Base-by-base conservation (phyloP, 192 early-diverging fungal genomes). In the Podila verticillata region DNA sequence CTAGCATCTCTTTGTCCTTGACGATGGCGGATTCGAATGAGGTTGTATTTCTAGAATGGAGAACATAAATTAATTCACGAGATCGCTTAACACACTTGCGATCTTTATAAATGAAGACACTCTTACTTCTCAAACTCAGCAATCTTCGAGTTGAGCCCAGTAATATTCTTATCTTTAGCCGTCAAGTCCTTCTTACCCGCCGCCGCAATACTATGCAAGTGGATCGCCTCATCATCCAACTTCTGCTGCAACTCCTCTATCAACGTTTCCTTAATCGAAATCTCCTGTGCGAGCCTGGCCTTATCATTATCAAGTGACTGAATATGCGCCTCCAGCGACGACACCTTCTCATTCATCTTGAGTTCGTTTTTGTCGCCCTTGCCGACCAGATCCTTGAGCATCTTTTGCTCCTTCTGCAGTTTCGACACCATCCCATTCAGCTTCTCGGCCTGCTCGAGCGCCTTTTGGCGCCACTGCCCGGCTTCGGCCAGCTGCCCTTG, bases 231-330 rank as follows among this genome's bases (percentile, higher is more conserved):
- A 4, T 54, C 30, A 32, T 19, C 49, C 31, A 58, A 9, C 30
- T 7, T 28, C 13, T 66, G 49, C 29, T 66, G 44, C 49, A 73
- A 17, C 24, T 44, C 66, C 13, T 29, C 66, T n/a, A 47, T 59
- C 31, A 34, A 4, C 5, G 1, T 31, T 7, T 73, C 71, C 64
- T 66, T 66, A 13, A 19, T 51, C 0, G 54, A 22, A 7, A 57
- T 36, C 48, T 66, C 65, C 1, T 26, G 28, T 32, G 68, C 44
- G 12, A 66, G n/a, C 44, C 34, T 47, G 13, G 24, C 2, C 15
- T 39, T 54, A 5, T 56, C 63, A 22, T 20, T 67, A 49, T 57
- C 73, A 19, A 74, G 35, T 5, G 67, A 57, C 49, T 67, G 65
- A 31, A 57, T 54, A 10, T 67, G 65, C 2, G 49, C 65, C 34